Evolutionary conservation across 176 grass and related monocot species (phyloP).

Genomic region (Rhynchospora breviuscula): DNA sequence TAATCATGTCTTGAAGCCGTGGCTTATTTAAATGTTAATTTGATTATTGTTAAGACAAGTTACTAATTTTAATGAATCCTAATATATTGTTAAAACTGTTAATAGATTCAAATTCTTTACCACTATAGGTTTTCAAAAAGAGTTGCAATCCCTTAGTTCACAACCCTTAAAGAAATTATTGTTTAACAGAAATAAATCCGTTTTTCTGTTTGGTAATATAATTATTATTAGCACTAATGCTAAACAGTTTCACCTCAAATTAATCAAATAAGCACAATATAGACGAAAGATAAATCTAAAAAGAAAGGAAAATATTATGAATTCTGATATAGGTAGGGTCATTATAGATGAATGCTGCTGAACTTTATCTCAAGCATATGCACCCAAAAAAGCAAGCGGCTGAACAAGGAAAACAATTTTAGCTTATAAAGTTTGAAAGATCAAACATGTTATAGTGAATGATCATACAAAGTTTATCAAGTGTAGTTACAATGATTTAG

Average conservation of each 20-base stretch:
- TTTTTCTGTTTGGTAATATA: neutral
- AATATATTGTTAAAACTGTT: neutral
- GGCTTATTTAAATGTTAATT: too few species aligned
- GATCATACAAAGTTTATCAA: constrained; percentile 24
- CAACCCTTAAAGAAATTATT: neutral
- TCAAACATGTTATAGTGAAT: constrained; percentile 17
- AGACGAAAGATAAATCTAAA: neutral
- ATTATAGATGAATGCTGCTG: neutral
- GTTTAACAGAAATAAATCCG: neutral
- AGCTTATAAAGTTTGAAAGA: constrained; percentile 23
- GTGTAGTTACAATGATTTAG: constrained; percentile 34
- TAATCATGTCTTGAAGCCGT: too few species aligned
- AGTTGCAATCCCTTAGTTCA: neutral
- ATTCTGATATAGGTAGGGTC: too few species aligned
- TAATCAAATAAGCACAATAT: neutral
- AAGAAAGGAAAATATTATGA: neutral
- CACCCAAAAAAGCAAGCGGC: neutral
- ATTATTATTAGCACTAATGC: neutral
- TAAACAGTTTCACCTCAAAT: neutral
- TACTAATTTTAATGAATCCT: too few species aligned
- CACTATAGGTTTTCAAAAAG: neutral
- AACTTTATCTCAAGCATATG: neutral
- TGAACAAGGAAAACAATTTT: neutral
- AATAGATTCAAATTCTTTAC: neutral
- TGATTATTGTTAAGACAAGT: too few species aligned